These are phyloP conservation scores for Aspergillus mulundensis DNA, from an alignment of 495 filamentous ascomycete species.

Conservation along the genomic window DNA sequence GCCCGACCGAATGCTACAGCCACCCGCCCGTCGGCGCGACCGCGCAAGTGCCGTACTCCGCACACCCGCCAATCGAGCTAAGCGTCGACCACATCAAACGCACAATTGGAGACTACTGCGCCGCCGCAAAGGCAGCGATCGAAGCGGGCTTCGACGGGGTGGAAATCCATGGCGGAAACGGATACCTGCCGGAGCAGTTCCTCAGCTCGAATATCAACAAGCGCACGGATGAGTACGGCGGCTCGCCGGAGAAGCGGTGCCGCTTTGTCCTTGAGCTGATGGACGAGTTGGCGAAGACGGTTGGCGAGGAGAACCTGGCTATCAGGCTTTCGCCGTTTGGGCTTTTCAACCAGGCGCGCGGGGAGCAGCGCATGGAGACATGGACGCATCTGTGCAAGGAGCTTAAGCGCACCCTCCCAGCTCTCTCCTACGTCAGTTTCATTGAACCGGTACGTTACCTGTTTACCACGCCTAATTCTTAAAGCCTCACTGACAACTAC, in stretches of 20 bases:
- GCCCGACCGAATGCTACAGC: slow-evolving; percentile 33
- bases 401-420: slow-evolving; percentile 42
- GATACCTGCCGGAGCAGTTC: slow-evolving; percentile 51
- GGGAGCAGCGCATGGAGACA: slow-evolving; percentile 46
- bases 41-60: slow-evolving; percentile 37
- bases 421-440: slow-evolving; percentile 50
- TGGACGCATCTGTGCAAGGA: slow-evolving; percentile 47
- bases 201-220: slow-evolving; percentile 41
- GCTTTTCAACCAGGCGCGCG: slow-evolving; percentile 45
- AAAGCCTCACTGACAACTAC: neutral
- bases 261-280: slow-evolving; percentile 43
- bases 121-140: slow-evolving; percentile 30
- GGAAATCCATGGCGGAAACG: slow-evolving; percentile 49
- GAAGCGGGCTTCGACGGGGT: slow-evolving; percentile 43
- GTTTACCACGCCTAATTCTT: too few relatives aligned
- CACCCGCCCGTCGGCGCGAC: slow-evolving; percentile 32
- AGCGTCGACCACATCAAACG: slow-evolving; percentile 40
- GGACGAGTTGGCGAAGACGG: slow-evolving; percentile 23
- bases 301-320: slow-evolving; percentile 24
- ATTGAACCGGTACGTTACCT: slow-evolving; percentile 43
- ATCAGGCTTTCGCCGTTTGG: slow-evolving; percentile 42
- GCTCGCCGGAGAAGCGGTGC: slow-evolving; percentile 42
- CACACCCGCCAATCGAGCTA: slow-evolving; percentile 44
- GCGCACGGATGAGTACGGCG: slow-evolving; percentile 47
- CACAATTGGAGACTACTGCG: slow-evolving; percentile 19